Percentiles rank a stretch among this genome's conserved stretches.
phyloP scores from a whole-genome alignment of 805 yeast species.

The Candida incommunis region DNA sequence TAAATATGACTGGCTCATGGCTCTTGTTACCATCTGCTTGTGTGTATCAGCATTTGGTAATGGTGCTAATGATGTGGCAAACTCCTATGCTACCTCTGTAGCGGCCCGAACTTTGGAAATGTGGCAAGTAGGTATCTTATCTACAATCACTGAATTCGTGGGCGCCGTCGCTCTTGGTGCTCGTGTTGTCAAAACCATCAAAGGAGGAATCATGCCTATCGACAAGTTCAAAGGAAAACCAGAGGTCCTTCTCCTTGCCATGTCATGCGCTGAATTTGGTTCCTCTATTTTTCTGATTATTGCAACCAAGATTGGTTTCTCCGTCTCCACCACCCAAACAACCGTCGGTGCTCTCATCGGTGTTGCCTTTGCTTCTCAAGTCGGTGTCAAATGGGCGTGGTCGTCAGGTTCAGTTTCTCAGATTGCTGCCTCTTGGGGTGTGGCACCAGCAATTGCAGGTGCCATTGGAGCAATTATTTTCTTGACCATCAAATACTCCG shows the following conservation, averaged over 20 bases:
- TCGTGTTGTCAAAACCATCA: constrained; percentile 60
- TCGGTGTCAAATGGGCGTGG: constrained; percentile 69
- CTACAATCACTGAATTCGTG: constrained; percentile 55
- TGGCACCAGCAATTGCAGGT: constrained; percentile 64
- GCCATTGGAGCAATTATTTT: constrained; percentile 44
- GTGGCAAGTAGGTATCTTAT: constrained; percentile 65
- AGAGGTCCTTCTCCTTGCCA: constrained; percentile 58
- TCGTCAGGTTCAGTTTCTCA: constrained; percentile 39
- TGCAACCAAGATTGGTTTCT: constrained; percentile 57
- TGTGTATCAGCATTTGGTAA: neutral
- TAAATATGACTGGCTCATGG: constrained; percentile 1
- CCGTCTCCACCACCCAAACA: constrained; percentile 73
- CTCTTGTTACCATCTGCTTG: neutral
- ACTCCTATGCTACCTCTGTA: constrained; percentile 65
- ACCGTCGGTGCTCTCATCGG: constrained; percentile 68
- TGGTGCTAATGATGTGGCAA: constrained; percentile 74
- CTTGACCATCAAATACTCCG: constrained; percentile 42
- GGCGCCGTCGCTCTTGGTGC: constrained; percentile 67
- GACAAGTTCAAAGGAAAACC: constrained; percentile 37
- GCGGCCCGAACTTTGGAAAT: constrained; percentile 55
- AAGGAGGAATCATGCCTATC: constrained; percentile 46
- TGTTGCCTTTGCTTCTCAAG: constrained; percentile 59
- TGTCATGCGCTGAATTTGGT: constrained; percentile 65
- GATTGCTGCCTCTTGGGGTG: constrained; percentile 68
- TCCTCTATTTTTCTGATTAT: constrained; percentile 55